Evolutionary conservation across 2,329 filamentous ascomycete genomes (phyloP).

Genomic region (Furcasterigmium sp.): DNA sequence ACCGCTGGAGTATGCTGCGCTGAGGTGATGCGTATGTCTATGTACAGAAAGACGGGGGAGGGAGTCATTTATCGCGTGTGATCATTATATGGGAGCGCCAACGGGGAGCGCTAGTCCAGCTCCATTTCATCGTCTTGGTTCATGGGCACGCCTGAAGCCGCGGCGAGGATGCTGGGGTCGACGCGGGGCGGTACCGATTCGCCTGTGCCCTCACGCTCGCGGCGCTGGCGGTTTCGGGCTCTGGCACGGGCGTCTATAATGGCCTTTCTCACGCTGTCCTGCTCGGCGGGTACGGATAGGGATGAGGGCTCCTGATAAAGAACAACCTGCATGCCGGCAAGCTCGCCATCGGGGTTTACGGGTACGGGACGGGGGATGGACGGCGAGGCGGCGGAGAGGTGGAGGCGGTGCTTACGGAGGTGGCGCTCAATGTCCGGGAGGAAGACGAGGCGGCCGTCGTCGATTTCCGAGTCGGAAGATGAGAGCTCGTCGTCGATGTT

Average conservation of each 20-base stretch:
- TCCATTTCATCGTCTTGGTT: conserved; percentile 61
- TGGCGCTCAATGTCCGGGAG: conserved; percentile 82
- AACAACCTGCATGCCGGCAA: conserved; percentile 67
- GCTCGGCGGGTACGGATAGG: conserved; percentile 67
- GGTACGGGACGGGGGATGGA: conserved; percentile 58
- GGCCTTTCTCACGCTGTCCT: conserved; percentile 74
- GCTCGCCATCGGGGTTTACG: conserved; percentile 46
- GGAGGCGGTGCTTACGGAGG: conserved; percentile 64
- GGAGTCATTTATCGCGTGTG: conserved; percentile 1
- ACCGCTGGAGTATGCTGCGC: no score
- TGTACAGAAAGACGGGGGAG: no score
- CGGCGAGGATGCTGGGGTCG: conserved; percentile 2
- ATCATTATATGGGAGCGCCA: background rate
- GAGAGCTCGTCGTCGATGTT: conserved; percentile 84
- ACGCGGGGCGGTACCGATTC: conserved; percentile 7
- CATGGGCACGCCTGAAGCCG: conserved; percentile 24
- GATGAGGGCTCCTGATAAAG: conserved; percentile 78
- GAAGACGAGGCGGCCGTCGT: conserved; percentile 65
- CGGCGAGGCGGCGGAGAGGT: conserved; percentile 49
- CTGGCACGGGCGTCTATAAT: conserved; percentile 75
- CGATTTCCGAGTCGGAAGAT: conserved; percentile 49
- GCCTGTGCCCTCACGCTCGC: conserved; percentile 11
- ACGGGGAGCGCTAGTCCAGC: conserved; percentile 39
- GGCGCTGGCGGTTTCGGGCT: conserved; percentile 53
- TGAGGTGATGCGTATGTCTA: conserved; percentile 3